Evolutionary conservation across 2,329 filamentous ascomycete genomes (phyloP).

Genomic region (Pseudocercospora eumusae): DNA sequence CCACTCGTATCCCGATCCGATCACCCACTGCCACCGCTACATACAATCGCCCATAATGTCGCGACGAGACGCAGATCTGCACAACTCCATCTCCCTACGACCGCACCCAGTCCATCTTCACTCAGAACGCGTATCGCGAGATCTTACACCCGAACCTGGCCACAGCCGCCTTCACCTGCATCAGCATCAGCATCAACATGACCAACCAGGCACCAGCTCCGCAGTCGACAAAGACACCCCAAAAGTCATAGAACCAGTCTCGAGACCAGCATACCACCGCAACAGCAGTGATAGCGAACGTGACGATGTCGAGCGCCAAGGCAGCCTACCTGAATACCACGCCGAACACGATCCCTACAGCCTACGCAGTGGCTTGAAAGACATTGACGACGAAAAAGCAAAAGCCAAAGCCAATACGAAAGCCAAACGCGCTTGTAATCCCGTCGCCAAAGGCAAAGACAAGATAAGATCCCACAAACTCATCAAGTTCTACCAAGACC

Average conservation of each 20-base stretch:
- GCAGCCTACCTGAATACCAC: slow-evolving; percentile 58
- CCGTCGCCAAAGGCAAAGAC: slow-evolving; percentile 47
- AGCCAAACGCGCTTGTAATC: slow-evolving; percentile 62
- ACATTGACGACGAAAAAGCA: slow-evolving; percentile 69
- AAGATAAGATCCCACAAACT: slow-evolving; percentile 58
- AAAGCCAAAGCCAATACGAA: slow-evolving; percentile 75
- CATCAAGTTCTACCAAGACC: slow-evolving; percentile 79
- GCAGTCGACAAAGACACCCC: slow-evolving; percentile 24
- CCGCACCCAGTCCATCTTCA: slow-evolving; percentile 48
- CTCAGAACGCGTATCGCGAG: slow-evolving; percentile 33
- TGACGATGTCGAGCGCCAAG: slow-evolving; percentile 49
- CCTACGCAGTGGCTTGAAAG: slow-evolving; percentile 75
- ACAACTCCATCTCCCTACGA: slow-evolving; percentile 52
- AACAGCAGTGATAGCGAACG: slow-evolving; percentile 34
- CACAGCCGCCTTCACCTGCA: slow-evolving; percentile 30
- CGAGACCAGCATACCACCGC: slow-evolving; percentile 38
- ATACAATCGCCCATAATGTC: slow-evolving; percentile 23
- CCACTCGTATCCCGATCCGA: not conserved
- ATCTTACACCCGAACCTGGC: slow-evolving; percentile 30
- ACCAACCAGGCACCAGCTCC: slow-evolving; percentile 31
- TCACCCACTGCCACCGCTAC: not conserved
- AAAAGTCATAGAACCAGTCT: slow-evolving; percentile 37
- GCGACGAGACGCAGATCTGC: slow-evolving; percentile 47
- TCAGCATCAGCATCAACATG: slow-evolving; percentile 10
- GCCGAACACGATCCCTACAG: slow-evolving; percentile 76